Conservation (phyloP, 2,329 filamentous ascomycete species). For the Pseudohalonectria lignicola region DNA sequence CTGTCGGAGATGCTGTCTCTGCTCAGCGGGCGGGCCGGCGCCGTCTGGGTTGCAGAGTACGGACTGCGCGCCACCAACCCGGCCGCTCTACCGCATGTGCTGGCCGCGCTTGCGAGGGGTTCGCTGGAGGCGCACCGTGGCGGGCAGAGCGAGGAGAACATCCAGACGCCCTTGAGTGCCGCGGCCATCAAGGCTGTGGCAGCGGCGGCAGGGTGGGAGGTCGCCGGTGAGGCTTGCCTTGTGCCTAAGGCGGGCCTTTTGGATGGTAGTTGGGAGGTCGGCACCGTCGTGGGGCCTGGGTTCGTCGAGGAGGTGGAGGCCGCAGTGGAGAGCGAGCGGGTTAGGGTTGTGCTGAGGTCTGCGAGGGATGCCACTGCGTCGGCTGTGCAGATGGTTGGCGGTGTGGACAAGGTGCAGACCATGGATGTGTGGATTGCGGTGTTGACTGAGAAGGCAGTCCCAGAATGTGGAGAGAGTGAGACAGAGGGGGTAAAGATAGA, state of each 20-base stretch:
- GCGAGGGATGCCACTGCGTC: slow-evolving; percentile 16
- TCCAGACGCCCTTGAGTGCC: slow-evolving; percentile 33
- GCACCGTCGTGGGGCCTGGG: slow-evolving; percentile 14
- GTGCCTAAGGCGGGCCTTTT: slow-evolving; percentile 23
- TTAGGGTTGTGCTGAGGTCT: slow-evolving; percentile 15
- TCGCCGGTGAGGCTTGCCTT: slow-evolving; percentile 23
- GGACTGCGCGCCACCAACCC: slow-evolving; percentile 25
- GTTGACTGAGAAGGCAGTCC: not conserved
- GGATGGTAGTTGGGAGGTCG: slow-evolving; percentile 36
- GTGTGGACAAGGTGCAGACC: not conserved
- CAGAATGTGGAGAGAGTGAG: no score
- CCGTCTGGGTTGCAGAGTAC: slow-evolving; percentile 34
- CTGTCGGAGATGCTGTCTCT: slow-evolving; percentile 23
- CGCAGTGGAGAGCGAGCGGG: slow-evolving; percentile 13
- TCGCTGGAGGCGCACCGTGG: slow-evolving; percentile 28
- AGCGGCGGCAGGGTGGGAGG: slow-evolving; percentile 21
- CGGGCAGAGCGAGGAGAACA: slow-evolving; percentile 29
- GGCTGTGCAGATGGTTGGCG: not conserved
- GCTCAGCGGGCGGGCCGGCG: slow-evolving; percentile 19
- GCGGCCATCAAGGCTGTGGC: slow-evolving; percentile 24
- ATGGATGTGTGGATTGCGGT: not conserved
- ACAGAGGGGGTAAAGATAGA: no score
- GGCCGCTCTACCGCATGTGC: slow-evolving; percentile 33
- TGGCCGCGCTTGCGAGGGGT: slow-evolving; percentile 34
- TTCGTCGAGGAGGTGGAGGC: slow-evolving; percentile 22